Conservation (phyloP, 139 green algal species). For the Nannochloris sp. region DNA sequence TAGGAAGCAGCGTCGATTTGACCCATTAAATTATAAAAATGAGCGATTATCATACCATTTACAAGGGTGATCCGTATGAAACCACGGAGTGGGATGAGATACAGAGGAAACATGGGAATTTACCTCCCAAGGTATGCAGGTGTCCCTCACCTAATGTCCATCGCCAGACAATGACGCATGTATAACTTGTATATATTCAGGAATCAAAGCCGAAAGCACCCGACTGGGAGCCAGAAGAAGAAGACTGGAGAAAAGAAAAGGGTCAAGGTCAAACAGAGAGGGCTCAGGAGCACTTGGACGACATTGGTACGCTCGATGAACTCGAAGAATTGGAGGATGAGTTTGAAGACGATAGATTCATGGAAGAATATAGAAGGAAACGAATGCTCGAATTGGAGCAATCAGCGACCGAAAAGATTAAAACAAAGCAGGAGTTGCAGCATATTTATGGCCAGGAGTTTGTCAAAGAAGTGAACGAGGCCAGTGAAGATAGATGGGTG, state of each 20-base stretch:
- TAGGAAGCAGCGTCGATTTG: not conserved
- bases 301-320: too few species aligned
- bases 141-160: not conserved
- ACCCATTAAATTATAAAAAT: slow-evolving; percentile 17
- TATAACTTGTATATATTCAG: not conserved
- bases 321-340: slow-evolving; percentile 1
- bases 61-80: slow-evolving; percentile 51
- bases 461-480: slow-evolving; percentile 73
- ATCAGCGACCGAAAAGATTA: not conserved
- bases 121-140: slow-evolving; percentile 33
- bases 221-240: slow-evolving; percentile 38
- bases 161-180: not conserved
- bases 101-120: slow-evolving; percentile 63
- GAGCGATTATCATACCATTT: slow-evolving; percentile 66
- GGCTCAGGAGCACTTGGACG: too few species aligned
- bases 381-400: slow-evolving; percentile 60
- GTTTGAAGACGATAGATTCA: slow-evolving; percentile 30
- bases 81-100: slow-evolving; percentile 85
- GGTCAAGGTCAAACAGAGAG: not conserved
- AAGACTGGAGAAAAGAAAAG: slow-evolving; percentile 7
- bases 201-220: slow-evolving; percentile 51
- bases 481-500: slow-evolving; percentile 56
- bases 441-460: slow-evolving; percentile 61
- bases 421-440: slow-evolving; percentile 43
- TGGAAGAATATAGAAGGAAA: slow-evolving; percentile 57